These are phyloP conservation scores for Tilletia setariae DNA, from an alignment of 1,284 basidiomycete genomes.

Conservation along the genomic window DNA sequence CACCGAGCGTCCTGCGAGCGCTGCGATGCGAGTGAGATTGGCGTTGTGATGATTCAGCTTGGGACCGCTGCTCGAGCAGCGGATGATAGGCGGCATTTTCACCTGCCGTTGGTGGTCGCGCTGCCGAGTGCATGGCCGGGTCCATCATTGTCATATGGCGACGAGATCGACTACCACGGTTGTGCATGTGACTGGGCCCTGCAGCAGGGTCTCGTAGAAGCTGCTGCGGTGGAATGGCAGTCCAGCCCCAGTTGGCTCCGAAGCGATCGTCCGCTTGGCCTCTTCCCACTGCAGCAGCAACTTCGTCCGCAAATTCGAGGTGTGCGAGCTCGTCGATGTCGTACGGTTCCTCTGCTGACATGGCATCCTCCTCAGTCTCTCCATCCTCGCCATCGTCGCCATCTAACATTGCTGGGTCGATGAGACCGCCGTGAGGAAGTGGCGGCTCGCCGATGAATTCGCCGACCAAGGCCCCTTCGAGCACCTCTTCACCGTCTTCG, in stretches of 20 bases:
- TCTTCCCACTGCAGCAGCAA: conserved; percentile 16
- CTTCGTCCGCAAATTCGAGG: conserved; percentile 45
- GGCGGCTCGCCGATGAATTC: conserved; percentile 22
- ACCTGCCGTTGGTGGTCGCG: neutral
- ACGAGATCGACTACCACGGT: neutral
- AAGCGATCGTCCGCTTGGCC: conserved; percentile 43
- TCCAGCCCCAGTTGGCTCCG: conserved; percentile 52
- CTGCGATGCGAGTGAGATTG: conserved; percentile 13
- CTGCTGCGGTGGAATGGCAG: conserved; percentile 17
- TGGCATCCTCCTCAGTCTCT: conserved; percentile 34
- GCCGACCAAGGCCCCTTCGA: conserved; percentile 14
- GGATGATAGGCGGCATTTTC: conserved; percentile 11
- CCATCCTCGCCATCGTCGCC: conserved; percentile 30
- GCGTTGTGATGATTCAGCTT: neutral
- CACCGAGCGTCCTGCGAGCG: conserved; percentile 13
- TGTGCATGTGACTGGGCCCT: neutral
- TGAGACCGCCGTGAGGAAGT: neutral
- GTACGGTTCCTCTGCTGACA: conserved; percentile 35
- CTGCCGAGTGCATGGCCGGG: neutral
- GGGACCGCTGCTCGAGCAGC: neutral
- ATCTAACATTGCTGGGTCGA: conserved; percentile 15
- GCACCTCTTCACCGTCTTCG: conserved; percentile 21
- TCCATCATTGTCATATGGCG: neutral
- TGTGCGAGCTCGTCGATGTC: conserved; percentile 41
- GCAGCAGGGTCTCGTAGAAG: conserved; percentile 2